Conservation (phyloP, 2,329 filamentous ascomycete genomes). For the Xylaria sp. region DNA sequence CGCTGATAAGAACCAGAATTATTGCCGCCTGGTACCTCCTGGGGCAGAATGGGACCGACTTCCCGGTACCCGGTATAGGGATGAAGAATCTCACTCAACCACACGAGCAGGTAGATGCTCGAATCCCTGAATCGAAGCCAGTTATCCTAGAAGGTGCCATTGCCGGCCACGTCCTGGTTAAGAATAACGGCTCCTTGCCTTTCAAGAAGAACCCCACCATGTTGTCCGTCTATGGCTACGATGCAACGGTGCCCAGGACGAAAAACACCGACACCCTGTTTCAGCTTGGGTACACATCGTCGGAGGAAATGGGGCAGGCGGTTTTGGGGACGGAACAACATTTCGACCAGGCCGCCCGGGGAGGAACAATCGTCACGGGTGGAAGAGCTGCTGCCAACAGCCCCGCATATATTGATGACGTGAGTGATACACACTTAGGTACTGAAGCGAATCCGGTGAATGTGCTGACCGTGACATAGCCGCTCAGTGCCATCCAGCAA, state of each 20-base stretch:
- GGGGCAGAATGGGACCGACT: constrained; percentile 52
- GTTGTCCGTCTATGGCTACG: constrained; percentile 63
- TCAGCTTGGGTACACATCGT: constrained; percentile 51
- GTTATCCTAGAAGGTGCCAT: constrained; percentile 56
- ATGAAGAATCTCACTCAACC: constrained; percentile 63
- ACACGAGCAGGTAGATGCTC: constrained; percentile 52
- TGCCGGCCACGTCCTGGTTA: constrained; percentile 73
- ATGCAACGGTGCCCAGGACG: constrained; percentile 58
- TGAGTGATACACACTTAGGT: constrained; percentile 35
- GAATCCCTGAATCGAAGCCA: constrained; percentile 47
- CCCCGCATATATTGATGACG: constrained; percentile 53
- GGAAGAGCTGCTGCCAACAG: constrained; percentile 55
- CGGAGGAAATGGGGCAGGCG: constrained; percentile 48
- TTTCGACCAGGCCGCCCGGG: constrained; percentile 53
- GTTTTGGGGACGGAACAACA: constrained; percentile 46
- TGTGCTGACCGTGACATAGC: constrained; percentile 42
- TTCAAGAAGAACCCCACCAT: constrained; percentile 57
- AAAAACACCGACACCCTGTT: constrained; percentile 52
- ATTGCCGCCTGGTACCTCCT: constrained; percentile 63
- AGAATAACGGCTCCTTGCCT: constrained; percentile 70
- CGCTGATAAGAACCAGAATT: constrained; percentile 56
- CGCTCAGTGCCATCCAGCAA: constrained; percentile 60
- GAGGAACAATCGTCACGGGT: constrained; percentile 55
- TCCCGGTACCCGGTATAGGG: constrained; percentile 49
- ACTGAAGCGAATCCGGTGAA: background rate